A percentile compares a stretch with the other conserved stretches of the same genome.
Evolutionary conservation across 257 asterid species (phyloP).

Genomic region (Eucommia ulmoides): DNA sequence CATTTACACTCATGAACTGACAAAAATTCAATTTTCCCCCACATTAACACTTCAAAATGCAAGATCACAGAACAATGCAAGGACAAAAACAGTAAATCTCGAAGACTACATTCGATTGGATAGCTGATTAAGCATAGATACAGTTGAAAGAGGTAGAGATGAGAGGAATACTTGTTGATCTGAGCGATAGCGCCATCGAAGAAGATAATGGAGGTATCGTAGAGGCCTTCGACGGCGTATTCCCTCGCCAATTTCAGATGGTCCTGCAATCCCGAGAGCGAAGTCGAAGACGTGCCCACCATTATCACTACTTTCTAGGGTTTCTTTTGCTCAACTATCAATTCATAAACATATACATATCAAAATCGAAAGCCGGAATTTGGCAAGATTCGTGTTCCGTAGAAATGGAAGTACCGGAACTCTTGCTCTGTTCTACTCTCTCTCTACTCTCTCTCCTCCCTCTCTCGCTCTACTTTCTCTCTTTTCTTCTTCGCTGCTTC

Average conservation of each 20-base stretch:
- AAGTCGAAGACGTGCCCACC: constrained; percentile 68
- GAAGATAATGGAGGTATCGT: constrained; percentile 80
- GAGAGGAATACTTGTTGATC: constrained; percentile 69
- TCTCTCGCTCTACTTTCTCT: neutral
- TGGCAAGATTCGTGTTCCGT: constrained; percentile 18
- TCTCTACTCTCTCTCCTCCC: neutral
- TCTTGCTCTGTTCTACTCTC: neutral
- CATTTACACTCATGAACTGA: neutral
- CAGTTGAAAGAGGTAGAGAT: constrained; percentile 3
- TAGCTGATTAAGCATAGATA: too few relatives aligned
- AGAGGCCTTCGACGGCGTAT: constrained; percentile 88
- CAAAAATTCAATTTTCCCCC: too few relatives aligned
- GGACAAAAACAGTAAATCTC: neutral
- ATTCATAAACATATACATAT: constrained; percentile 9
- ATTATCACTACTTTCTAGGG: constrained; percentile 11
- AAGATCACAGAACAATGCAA: neutral
- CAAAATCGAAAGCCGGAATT: too few relatives aligned
- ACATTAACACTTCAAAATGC: too few relatives aligned
- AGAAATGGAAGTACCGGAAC: constrained; percentile 5
- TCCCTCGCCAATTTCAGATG: constrained; percentile 88
- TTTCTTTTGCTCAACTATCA: constrained; percentile 4
- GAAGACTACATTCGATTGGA: too few relatives aligned
- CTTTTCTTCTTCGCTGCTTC: constrained; percentile 2
- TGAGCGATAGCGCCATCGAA: constrained; percentile 97
- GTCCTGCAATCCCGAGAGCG: constrained; percentile 74